These are phyloP conservation scores for Letharia lupina DNA, from an alignment of 495 filamentous ascomycete genomes.

Conservation along the genomic window DNA sequence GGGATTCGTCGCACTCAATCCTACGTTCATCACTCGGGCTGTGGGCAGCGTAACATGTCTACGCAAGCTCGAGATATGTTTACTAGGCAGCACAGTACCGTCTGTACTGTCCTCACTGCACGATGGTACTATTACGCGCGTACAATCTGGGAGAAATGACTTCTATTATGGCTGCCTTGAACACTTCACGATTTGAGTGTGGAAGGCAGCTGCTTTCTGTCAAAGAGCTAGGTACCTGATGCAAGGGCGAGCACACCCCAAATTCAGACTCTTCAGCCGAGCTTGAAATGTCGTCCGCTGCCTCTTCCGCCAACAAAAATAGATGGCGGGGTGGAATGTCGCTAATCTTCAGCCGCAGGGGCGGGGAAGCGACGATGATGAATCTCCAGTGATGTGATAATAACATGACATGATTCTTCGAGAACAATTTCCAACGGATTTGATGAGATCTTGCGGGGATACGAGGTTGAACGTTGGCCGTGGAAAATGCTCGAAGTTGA, in stretches of 20 bases:
- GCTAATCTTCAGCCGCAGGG: constrained; percentile 11
- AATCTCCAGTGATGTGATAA: neutral
- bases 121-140: constrained; percentile 11
- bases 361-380: neutral
- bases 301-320: neutral
- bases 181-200: neutral
- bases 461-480: neutral
- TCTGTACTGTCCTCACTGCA: neutral
- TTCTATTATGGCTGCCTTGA: constrained; percentile 3
- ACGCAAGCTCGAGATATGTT: constrained; percentile 3
- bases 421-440: no score
- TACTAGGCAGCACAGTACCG: constrained; percentile 7
- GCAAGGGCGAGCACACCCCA: neutral
- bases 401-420: neutral
- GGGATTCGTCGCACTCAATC: neutral
- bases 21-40: neutral
- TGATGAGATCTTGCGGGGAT: neutral
- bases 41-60: neutral
- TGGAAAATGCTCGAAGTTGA: constrained; percentile 12
- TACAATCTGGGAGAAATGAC: neutral
- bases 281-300: neutral
- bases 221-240: neutral
- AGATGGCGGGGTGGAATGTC: constrained; percentile 17
- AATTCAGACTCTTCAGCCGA: neutral
- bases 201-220: neutral